Conservation (phyloP, 208 protist genomes). For the Strigomonas culicis region DNA sequence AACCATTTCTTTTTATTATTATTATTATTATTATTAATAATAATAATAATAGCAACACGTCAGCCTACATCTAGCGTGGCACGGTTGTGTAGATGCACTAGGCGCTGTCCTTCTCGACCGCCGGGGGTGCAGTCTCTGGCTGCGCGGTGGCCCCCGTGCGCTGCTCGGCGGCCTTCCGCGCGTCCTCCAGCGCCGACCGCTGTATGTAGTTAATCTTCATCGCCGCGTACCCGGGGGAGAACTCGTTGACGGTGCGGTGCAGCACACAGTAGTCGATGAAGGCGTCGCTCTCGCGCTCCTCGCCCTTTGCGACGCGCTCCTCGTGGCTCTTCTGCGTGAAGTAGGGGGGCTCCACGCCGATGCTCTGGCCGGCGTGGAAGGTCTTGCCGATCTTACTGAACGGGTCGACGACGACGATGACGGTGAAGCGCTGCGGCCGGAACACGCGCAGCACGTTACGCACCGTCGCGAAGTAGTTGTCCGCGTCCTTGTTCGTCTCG, state of each 20-base stretch:
- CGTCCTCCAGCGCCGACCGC: slow-evolving; percentile 23
- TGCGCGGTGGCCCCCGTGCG: not conserved
- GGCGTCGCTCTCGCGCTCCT: not conserved
- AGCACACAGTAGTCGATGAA: slow-evolving; percentile 54
- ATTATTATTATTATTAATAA: too few relatives aligned
- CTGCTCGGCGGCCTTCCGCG: slow-evolving; percentile 4
- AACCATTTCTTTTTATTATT: not conserved
- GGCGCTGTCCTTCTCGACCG: not conserved
- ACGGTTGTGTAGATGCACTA: not conserved
- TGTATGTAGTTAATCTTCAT: slow-evolving; percentile 84
- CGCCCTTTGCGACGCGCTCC: too few relatives aligned
- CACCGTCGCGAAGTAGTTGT: slow-evolving; percentile 62
- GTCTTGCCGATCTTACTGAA: slow-evolving; percentile 67
- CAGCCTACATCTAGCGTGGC: too few relatives aligned
- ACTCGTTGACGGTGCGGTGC: slow-evolving; percentile 77
- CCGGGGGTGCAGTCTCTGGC: not conserved
- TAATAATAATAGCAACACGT: slow-evolving; percentile 3
- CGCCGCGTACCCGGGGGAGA: slow-evolving; percentile 71
- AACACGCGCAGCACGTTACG: slow-evolving; percentile 70
- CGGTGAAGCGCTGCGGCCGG: slow-evolving; percentile 75
- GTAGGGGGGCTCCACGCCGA: slow-evolving; percentile 81
- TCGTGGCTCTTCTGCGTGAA: slow-evolving; percentile 21
- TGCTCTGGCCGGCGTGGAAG: slow-evolving; percentile 46
- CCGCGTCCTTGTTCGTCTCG: slow-evolving; percentile 88
- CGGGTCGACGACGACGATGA: slow-evolving; percentile 83